Evolutionary conservation across 768 basidiomycete genomes (phyloP).

Genomic region (Hericium coralloides): DNA sequence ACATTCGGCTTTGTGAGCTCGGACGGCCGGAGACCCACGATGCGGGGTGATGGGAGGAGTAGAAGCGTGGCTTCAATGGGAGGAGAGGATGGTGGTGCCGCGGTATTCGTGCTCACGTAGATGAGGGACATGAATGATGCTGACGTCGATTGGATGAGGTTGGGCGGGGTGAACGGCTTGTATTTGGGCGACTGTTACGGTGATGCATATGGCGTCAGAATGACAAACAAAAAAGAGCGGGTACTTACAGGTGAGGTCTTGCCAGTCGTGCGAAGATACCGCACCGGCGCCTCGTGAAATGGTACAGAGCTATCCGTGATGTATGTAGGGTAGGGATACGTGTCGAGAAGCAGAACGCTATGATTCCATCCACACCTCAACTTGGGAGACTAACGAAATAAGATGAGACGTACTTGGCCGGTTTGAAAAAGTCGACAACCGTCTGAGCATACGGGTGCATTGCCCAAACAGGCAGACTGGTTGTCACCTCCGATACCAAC

Average conservation of each 20-base stretch:
- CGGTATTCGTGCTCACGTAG: neutral
- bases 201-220: neutral
- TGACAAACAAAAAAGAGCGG: neutral
- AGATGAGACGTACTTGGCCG: slow-evolving; percentile 9
- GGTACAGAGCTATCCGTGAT: slow-evolving; percentile 10
- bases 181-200: neutral
- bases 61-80: slow-evolving; percentile 7
- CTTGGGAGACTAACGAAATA: neutral
- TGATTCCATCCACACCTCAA: neutral
- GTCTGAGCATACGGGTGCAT: slow-evolving; percentile 17
- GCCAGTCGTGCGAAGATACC: slow-evolving; percentile 14
- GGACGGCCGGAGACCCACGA: slow-evolving; percentile 1
- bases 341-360: slow-evolving; percentile 16
- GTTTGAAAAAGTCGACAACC: slow-evolving; percentile 12
- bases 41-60: slow-evolving; percentile 12
- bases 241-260: slow-evolving; percentile 3
- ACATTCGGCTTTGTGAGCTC: neutral
- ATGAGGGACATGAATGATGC: slow-evolving; percentile 16
- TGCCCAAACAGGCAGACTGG: slow-evolving; percentile 14
- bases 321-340: slow-evolving; percentile 14
- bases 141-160: slow-evolving; percentile 17
- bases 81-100: neutral
- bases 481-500: slow-evolving; percentile 13
- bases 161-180: slow-evolving; percentile 15
- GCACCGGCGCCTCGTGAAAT: slow-evolving; percentile 12